Conservation (phyloP, 139 green algal genomes). For the Helicosporidium sp. region DNA sequence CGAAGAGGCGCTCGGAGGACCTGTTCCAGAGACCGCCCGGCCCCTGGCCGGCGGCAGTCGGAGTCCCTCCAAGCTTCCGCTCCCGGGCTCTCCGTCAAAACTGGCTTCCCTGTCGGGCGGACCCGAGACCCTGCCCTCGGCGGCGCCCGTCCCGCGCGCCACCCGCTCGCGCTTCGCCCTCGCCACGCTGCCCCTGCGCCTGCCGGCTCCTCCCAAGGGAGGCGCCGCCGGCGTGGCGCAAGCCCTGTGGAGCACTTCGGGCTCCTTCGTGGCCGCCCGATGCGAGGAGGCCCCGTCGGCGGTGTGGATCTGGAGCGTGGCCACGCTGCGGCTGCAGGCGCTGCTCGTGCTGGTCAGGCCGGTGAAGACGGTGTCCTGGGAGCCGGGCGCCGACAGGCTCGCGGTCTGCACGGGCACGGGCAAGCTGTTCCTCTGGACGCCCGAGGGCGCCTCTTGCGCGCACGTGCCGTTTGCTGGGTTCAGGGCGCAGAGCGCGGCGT, state of each 20-base stretch:
- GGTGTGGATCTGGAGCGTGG: slow-evolving; percentile 65
- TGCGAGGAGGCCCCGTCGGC: slow-evolving; percentile 47
- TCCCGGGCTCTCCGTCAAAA: too few species aligned
- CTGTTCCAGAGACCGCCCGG: too few species aligned
- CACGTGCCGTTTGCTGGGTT: slow-evolving; percentile 54
- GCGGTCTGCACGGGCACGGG: slow-evolving; percentile 24
- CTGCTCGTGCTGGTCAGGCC: slow-evolving; percentile 40
- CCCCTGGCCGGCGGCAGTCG: too few species aligned
- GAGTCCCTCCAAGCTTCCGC: too few species aligned
- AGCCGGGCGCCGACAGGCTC: slow-evolving; percentile 27
- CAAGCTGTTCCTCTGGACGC: slow-evolving; percentile 63
- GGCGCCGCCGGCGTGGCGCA: too few species aligned
- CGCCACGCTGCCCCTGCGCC: too few species aligned
- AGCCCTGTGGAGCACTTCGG: slow-evolving; percentile 56
- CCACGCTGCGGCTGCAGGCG: slow-evolving; percentile 29
- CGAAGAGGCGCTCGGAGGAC: too few species aligned
- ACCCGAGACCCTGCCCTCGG: too few species aligned
- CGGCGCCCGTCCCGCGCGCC: too few species aligned
- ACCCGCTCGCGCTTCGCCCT: too few species aligned
- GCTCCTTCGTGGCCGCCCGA: slow-evolving; percentile 41
- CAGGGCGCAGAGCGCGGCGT: slow-evolving; percentile 24
- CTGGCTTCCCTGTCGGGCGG: too few species aligned
- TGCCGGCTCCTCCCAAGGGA: too few species aligned
- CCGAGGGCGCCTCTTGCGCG: slow-evolving; percentile 54
- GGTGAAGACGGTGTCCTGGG: slow-evolving; percentile 36